Base-by-base conservation (phyloP, 305 asterid species). In the Solanum hybrid region DNA sequence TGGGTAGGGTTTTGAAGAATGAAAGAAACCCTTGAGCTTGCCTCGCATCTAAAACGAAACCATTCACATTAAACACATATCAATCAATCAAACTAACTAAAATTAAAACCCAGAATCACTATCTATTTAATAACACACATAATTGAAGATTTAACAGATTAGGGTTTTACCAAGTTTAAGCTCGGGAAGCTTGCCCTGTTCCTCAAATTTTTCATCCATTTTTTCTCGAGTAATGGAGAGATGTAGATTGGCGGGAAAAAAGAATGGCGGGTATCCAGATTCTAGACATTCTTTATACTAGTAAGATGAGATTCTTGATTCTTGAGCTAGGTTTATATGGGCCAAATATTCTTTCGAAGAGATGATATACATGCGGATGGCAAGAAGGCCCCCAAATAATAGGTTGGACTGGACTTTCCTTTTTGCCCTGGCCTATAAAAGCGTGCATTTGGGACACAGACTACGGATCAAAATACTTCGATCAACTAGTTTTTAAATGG, bases 11-110 rank as follows among this genome's bases (percentile, higher is more conserved):
- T 94, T 94, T 96, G 97, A 95, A 97, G 94, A 96, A 97, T 29
- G 98, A 93, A 86, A 97, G 95, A 91, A 97, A 97, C 94, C 99
- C 98, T 92, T 97, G 99, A 91, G 99, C 98, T 95, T 97, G 99
- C 89, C 93, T 97, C 89, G 98, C 97, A 93, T 97, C 99, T 97
- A 92, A 33, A 69, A 40, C 90, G 61, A 89, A 91, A 78, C 31
- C n/a, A 91, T 88, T 89, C 75, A 76, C 88, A 26, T 8, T 42
- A 20, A 20, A 7, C 74, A 5, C n/a, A 29, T 11, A 20, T 84
- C 87, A 84, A 29, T 61, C 26, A 61, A 11, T 83, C 29, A 10
- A 83, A 29, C 20, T 0, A 84, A 84, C 73, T 83, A 84, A 57
- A 42, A 29, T 18, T 46, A 42, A 46, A 18, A 28, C 87, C 73